Evolutionary conservation across 768 basidiomycete species (phyloP).

Genomic region (Dentipellis sp.): DNA sequence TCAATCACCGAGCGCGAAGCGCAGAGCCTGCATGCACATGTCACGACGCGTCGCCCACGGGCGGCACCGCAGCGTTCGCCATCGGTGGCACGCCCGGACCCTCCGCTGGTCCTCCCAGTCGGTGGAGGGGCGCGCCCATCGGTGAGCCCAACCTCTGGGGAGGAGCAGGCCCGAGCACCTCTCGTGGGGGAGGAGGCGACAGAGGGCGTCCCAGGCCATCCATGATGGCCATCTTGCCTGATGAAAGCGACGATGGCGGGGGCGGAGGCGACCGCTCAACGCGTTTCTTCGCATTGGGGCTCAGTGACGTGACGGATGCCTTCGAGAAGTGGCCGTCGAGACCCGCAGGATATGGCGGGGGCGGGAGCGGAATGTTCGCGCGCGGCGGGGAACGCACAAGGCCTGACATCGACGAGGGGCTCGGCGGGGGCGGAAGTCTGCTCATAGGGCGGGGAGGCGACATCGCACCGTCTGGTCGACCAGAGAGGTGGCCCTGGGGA

Average conservation of each 20-base stretch:
- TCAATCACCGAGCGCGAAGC: background rate
- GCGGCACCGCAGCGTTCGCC: background rate
- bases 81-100: background rate
- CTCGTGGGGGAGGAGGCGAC: background rate
- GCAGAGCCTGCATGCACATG: background rate
- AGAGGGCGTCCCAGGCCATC: conserved; percentile 3
- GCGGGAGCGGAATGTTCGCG: background rate
- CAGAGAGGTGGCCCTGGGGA: background rate
- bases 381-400: background rate
- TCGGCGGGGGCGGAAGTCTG: background rate
- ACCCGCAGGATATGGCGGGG: background rate
- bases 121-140: background rate
- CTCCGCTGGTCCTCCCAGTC: background rate
- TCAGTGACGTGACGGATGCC: background rate
- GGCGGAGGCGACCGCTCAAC: conserved; percentile 6
- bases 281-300: background rate
- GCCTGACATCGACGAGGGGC: background rate
- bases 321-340: background rate
- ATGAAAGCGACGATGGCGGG: background rate
- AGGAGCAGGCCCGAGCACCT: background rate
- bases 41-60: background rate
- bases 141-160: background rate
- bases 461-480: background rate
- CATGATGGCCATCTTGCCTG: background rate
- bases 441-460: background rate